These are phyloP conservation scores for Oryza officinalis DNA, from an alignment of 176 grass and related monocot species.

Conservation along the genomic window DNA sequence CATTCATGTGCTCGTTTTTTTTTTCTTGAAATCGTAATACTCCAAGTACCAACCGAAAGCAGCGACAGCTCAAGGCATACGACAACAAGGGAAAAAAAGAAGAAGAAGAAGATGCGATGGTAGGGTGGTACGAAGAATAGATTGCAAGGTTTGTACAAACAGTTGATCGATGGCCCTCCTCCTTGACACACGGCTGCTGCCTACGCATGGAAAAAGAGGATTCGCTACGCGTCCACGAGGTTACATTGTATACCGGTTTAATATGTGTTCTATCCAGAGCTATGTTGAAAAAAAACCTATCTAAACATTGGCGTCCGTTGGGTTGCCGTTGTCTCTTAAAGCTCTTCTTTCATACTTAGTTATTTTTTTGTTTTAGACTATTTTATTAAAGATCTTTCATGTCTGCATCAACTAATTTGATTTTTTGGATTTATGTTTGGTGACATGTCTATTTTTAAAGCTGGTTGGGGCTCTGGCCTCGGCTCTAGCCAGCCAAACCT, in stretches of 20 bases:
- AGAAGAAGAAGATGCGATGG: not conserved
- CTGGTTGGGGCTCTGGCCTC: no score
- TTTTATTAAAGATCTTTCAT: no score
- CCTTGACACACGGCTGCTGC: not conserved
- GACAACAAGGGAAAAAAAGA: not conserved
- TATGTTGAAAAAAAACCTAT: no score
- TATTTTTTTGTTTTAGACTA: no score
- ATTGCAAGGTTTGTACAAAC: not conserved
- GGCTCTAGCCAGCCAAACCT: no score
- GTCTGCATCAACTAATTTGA: no score
- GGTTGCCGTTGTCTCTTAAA: no score
- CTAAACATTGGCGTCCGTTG: no score
- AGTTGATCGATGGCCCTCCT: conserved; percentile 26
- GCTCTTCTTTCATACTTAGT: no score
- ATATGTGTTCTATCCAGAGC: no score
- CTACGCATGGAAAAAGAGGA: not conserved
- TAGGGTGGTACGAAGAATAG: not conserved
- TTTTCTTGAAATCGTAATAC: not conserved
- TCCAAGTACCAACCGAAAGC: not conserved
- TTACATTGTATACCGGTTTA: not conserved
- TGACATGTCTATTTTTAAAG: no score
- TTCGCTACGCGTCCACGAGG: not conserved
- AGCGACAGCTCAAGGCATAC: conserved; percentile 4
- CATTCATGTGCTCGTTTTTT: not conserved
- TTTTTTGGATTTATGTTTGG: no score